Evolutionary conservation across 257 asterid species (phyloP).

Genomic region (Dorcoceras hygrometricum): DNA sequence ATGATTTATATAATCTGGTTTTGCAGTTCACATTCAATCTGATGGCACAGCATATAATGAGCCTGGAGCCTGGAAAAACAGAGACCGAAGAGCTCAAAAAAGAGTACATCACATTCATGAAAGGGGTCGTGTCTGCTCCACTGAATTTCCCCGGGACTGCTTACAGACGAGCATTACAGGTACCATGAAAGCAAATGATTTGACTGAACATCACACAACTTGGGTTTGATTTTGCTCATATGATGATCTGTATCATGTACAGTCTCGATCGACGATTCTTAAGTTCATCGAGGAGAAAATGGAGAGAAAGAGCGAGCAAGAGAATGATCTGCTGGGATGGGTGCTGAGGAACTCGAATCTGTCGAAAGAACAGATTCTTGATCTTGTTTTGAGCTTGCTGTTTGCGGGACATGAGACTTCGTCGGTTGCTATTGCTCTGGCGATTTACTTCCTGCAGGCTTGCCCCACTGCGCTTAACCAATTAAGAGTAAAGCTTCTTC

Average conservation of each 20-base stretch:
- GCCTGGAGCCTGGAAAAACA: slow-evolving; percentile 67
- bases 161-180: slow-evolving; percentile 75
- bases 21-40: slow-evolving; percentile 81
- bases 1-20: no score
- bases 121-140: slow-evolving; percentile 95
- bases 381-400: slow-evolving; percentile 70
- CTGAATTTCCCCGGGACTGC: slow-evolving; percentile 94
- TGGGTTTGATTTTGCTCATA: no score
- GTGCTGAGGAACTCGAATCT: slow-evolving; percentile 67
- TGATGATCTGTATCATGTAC: no score
- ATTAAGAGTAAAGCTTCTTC: slow-evolving; percentile 33
- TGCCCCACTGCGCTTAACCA: slow-evolving; percentile 65
- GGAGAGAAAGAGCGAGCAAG: slow-evolving; percentile 38
- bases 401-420: slow-evolving; percentile 97
- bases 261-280: slow-evolving; percentile 85
- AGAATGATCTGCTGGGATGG: slow-evolving; percentile 84
- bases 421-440: slow-evolving; percentile 72
- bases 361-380: slow-evolving; percentile 80
- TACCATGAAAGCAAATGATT: neutral
- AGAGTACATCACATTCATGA: slow-evolving; percentile 91
- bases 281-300: slow-evolving; percentile 62
- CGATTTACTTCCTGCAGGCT: slow-evolving; percentile 69
- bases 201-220: neutral
- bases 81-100: slow-evolving; percentile 74
- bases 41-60: slow-evolving; percentile 94